These are phyloP conservation scores for Cytospora schulzeri DNA, from an alignment of 2,329 filamentous ascomycete species.

Conservation along the genomic window DNA sequence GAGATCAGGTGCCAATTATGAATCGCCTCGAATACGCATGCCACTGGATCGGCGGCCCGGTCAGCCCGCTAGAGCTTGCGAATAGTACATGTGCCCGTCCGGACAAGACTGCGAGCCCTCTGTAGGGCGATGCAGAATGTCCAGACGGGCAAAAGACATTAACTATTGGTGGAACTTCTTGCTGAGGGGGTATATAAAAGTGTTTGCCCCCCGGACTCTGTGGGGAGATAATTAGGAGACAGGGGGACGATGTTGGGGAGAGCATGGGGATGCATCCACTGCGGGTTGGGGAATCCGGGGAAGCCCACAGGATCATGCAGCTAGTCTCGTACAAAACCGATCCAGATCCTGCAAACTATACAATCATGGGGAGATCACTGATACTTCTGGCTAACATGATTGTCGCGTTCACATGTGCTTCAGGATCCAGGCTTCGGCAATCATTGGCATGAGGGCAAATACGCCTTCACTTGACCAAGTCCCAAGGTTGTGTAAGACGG, in stretches of 20 bases:
- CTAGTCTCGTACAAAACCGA: neutral
- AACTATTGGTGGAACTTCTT: conserved; percentile 28
- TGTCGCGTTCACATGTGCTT: neutral
- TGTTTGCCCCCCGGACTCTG: conserved; percentile 7
- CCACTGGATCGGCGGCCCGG: conserved; percentile 24
- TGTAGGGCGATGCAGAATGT: conserved; percentile 5
- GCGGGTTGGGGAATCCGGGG: conserved; percentile 24
- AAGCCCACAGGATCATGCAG: conserved; percentile 15
- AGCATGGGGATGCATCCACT: neutral
- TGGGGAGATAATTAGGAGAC: conserved; percentile 13
- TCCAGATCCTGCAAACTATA: neutral
- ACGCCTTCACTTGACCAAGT: neutral
- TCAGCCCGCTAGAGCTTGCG: conserved; percentile 10
- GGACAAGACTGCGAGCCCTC: neutral
- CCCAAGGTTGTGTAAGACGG: no score
- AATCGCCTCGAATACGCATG: conserved; percentile 3
- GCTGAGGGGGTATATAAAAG: neutral
- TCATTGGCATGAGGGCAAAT: neutral
- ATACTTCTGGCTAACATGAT: neutral
- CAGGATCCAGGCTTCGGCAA: neutral
- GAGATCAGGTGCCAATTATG: neutral
- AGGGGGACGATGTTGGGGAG: conserved; percentile 1
- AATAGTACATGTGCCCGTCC: conserved; percentile 3
- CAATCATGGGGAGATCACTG: neutral
- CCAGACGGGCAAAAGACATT: neutral